phyloP scores from a whole-genome alignment of 345 rosid species.

The Rhizophora apiculata region DNA sequence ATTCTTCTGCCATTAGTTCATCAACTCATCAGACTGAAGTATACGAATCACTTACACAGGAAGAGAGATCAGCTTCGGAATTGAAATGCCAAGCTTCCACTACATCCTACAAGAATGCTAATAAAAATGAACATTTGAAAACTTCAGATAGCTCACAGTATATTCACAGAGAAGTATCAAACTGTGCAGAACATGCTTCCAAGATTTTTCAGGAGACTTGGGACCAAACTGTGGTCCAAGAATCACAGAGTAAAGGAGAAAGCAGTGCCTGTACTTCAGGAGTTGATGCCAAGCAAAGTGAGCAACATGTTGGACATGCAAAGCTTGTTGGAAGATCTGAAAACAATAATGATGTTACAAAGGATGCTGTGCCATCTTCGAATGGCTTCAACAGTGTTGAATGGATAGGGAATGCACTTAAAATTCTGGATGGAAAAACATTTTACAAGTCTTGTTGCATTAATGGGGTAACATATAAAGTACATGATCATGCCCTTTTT shows the following conservation, averaged over 20 bases:
- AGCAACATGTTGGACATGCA: conserved; percentile 24
- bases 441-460: conserved; percentile 50
- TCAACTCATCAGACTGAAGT: conserved; percentile 26
- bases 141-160: conserved; percentile 20
- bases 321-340: conserved; percentile 30
- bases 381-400: conserved; percentile 27
- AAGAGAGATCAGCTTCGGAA: conserved; percentile 23
- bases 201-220: conserved; percentile 1
- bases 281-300: conserved; percentile 21
- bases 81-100: conserved; percentile 24
- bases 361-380: conserved; percentile 19
- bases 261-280: conserved; percentile 15
- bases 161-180: conserved; percentile 19
- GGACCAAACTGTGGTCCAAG: conserved; percentile 14
- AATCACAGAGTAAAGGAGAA: conserved; percentile 16
- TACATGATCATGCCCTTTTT: conserved; percentile 59
- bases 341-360: conserved; percentile 10
- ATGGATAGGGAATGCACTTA: conserved; percentile 42
- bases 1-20: conserved; percentile 23
- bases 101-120: conserved; percentile 13
- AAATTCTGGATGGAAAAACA: conserved; percentile 42
- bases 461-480: conserved; percentile 47
- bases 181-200: conserved; percentile 27
- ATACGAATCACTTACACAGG: conserved; percentile 22
- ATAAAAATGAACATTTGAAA: conserved; percentile 21